phyloP scores from a whole-genome alignment of 2,329 filamentous ascomycete genomes.

The Colletotrichum lindemuthianum region DNA sequence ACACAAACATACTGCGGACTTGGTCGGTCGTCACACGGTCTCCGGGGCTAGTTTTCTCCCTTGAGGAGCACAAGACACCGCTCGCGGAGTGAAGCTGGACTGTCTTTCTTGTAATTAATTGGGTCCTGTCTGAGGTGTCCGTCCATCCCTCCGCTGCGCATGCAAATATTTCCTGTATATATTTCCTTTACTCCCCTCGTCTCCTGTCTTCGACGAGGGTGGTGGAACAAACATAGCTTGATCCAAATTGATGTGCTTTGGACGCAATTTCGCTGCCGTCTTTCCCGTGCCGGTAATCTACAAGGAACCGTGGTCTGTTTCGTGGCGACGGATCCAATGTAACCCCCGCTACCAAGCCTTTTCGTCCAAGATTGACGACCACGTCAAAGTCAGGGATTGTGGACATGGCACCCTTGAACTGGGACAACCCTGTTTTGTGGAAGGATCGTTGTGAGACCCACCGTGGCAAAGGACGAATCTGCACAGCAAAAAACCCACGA shows the following conservation, averaged over 20 bases:
- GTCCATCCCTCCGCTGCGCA: neutral
- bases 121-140: neutral
- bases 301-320: no score
- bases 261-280: neutral
- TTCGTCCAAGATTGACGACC: no score
- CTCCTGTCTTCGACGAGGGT: slow-evolving; percentile 1
- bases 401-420: no score
- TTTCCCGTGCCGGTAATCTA: no score
- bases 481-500: neutral
- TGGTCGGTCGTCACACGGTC: neutral
- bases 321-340: no score
- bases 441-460: neutral
- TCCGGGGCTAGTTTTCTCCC: neutral
- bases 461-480: neutral
- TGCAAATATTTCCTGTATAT: slow-evolving; percentile 26
- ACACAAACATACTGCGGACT: neutral
- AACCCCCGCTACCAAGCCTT: no score
- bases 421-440: no score
- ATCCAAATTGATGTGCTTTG: slow-evolving; percentile 8
- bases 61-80: neutral
- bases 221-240: slow-evolving; percentile 1
- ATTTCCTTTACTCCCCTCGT: neutral
- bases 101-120: neutral
- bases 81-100: slow-evolving; percentile 7
- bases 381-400: no score